Conservation (phyloP, 805 yeast species). For the Jamesozyma hellenica region DNA sequence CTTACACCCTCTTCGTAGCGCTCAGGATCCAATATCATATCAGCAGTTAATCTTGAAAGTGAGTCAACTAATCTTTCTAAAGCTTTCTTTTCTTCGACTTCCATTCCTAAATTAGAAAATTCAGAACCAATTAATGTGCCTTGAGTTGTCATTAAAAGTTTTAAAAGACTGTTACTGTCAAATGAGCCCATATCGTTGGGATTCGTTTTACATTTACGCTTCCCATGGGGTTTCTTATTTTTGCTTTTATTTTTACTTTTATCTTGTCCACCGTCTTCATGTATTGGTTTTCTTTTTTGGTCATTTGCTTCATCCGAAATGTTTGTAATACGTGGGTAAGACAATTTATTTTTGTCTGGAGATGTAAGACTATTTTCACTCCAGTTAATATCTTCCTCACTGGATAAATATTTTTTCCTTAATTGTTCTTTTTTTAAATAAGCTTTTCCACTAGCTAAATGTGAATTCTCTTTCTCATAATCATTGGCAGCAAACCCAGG, state of each 20-base stretch:
- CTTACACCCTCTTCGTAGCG: conserved; percentile 72
- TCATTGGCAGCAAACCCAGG: too few species aligned
- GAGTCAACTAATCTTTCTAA: conserved; percentile 82
- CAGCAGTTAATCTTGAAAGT: conserved; percentile 75
- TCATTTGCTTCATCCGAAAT: too few species aligned
- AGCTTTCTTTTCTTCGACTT: conserved; percentile 64
- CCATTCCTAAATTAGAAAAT: conserved; percentile 62
- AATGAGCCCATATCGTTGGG: conserved; percentile 12
- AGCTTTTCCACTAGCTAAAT: too few species aligned
- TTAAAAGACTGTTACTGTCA: conserved; percentile 29
- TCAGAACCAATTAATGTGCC: conserved; percentile 43
- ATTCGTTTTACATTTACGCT: neutral
- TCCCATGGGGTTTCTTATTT: neutral
- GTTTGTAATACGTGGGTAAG: too few species aligned
- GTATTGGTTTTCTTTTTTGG: too few species aligned
- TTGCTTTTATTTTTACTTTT: neutral
- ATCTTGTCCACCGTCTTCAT: neutral
- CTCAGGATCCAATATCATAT: conserved; percentile 77
- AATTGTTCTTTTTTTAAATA: too few species aligned
- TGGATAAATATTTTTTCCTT: too few species aligned
- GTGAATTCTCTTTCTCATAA: too few species aligned
- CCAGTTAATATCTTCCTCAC: too few species aligned
- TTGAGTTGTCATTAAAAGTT: conserved; percentile 32
- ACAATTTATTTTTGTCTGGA: too few species aligned
- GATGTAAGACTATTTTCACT: too few species aligned